phyloP scores from a whole-genome alignment of 2,329 filamentous ascomycete species.

The Remersonia thermophila region DNA sequence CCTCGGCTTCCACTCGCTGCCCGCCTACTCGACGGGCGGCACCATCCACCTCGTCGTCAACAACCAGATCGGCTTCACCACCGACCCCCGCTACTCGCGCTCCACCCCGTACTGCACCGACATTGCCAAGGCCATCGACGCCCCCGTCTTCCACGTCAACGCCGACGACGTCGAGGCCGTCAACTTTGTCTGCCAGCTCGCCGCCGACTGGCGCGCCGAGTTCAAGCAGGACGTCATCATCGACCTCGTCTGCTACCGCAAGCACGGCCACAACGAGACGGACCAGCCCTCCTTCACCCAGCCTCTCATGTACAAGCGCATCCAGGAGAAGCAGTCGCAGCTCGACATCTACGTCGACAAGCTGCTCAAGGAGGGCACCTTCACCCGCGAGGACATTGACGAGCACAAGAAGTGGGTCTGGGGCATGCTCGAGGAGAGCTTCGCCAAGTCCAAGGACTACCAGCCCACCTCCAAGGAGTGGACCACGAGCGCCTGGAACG shows the following conservation, averaged over 20 bases:
- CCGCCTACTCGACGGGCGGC: constrained; percentile 91
- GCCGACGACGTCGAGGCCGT: constrained; percentile 96
- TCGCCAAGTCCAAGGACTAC: constrained; percentile 94
- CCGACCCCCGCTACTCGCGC: constrained; percentile 90
- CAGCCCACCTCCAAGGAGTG: constrained; percentile 93
- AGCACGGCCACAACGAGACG: constrained; percentile 98
- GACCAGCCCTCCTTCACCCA: constrained; percentile 99
- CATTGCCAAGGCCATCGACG: constrained; percentile 97
- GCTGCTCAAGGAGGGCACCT: constrained; percentile 81
- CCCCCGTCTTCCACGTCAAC: constrained; percentile 98
- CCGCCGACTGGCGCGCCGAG: constrained; percentile 94
- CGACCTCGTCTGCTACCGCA: constrained; percentile 97
- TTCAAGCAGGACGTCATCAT: constrained; percentile 98
- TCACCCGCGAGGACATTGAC: constrained; percentile 94
- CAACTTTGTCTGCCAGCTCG: constrained; percentile 95
- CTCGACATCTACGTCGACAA: constrained; percentile 87
- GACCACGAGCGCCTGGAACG: constrained; percentile 98
- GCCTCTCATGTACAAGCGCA: constrained; percentile 98
- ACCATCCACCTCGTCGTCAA: constrained; percentile 96
- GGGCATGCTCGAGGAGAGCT: constrained; percentile 97
- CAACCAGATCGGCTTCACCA: constrained; percentile 99
- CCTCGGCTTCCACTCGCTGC: constrained; percentile 91
- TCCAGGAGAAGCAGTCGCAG: constrained; percentile 69
- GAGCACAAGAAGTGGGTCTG: constrained; percentile 99
- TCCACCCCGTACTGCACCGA: constrained; percentile 98